Conservation (phyloP, 1,139 yeast genomes). For the Kurtzmaniella natalensis region DNA sequence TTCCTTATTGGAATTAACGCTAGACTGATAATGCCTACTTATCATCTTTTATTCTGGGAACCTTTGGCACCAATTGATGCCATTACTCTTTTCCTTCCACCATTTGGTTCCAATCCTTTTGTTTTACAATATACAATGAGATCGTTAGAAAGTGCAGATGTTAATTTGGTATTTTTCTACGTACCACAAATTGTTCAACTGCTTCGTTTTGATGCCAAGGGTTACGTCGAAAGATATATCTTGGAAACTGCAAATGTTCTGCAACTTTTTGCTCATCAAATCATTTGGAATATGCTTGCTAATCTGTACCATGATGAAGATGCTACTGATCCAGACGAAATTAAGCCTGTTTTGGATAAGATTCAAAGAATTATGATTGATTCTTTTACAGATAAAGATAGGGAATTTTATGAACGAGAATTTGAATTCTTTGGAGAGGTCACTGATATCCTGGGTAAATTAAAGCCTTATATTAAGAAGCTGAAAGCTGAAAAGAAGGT, state of each 20-base stretch:
- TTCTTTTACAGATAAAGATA: slow-evolving; percentile 58
- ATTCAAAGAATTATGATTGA: slow-evolving; percentile 66
- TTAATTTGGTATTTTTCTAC: slow-evolving; percentile 85
- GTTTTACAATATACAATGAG: slow-evolving; percentile 86
- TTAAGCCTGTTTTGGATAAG: slow-evolving; percentile 79
- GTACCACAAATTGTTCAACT: slow-evolving; percentile 98
- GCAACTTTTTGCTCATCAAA: slow-evolving; percentile 92
- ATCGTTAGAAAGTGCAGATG: slow-evolving; percentile 84
- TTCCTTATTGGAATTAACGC: slow-evolving; percentile 48
- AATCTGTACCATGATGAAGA: slow-evolving; percentile 91
- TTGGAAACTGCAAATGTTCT: slow-evolving; percentile 90
- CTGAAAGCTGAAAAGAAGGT: slow-evolving; percentile 94
- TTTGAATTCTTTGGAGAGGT: slow-evolving; percentile 88
- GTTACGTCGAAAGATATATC: slow-evolving; percentile 85
- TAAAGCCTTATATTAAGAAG: slow-evolving; percentile 89
- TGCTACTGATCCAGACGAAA: slow-evolving; percentile 67
- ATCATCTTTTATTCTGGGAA: slow-evolving; percentile 64
- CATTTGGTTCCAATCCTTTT: slow-evolving; percentile 61
- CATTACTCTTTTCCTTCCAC: slow-evolving; percentile 79
- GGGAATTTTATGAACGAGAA: slow-evolving; percentile 71
- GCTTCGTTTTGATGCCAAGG: slow-evolving; percentile 73
- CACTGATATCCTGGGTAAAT: slow-evolving; percentile 88
- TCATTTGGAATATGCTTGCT: slow-evolving; percentile 97
- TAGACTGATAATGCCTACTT: slow-evolving; percentile 34
- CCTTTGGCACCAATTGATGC: slow-evolving; percentile 82